Conservation (phyloP, 2,329 filamentous ascomycete genomes). For the Aspergillus chevalieri region DNA sequence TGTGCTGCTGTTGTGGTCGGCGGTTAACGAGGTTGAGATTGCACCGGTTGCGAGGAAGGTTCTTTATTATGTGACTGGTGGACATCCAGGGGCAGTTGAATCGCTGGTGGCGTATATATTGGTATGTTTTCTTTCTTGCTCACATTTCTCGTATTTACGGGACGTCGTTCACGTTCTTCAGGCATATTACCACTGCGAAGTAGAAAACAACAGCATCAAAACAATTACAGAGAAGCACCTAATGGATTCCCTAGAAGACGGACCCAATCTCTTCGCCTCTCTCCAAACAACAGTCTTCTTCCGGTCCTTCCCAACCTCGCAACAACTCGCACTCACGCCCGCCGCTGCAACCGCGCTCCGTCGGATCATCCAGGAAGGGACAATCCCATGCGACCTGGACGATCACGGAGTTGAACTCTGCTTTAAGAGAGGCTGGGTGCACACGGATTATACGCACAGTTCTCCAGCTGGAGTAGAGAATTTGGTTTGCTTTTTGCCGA, state of each 20-base stretch:
- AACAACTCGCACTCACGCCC: not conserved
- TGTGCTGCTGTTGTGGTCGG: not conserved
- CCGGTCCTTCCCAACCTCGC: not conserved
- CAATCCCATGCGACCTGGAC: not conserved
- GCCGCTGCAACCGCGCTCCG: not conserved
- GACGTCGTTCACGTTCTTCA: too few species aligned
- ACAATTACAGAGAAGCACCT: too few species aligned
- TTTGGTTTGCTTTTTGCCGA: not conserved
- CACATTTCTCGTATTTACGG: not conserved
- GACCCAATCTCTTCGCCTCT: not conserved
- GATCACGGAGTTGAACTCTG: not conserved
- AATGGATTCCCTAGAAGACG: too few species aligned
- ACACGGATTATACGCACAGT: not conserved
- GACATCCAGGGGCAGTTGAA: not conserved
- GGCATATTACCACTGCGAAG: too few species aligned
- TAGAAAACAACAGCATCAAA: too few species aligned
- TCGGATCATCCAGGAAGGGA: not conserved
- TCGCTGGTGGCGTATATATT: conserved; percentile 1
- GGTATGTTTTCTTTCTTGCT: not conserved
- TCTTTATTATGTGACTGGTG: not conserved
- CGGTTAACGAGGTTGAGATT: not conserved
- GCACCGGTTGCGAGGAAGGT: not conserved
- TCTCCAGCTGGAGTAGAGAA: not conserved
- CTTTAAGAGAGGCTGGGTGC: not conserved
- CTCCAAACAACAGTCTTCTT: not conserved